Percentiles rank a stretch among this genome's conserved stretches.
These are phyloP conservation scores for Daedaleopsis nitida DNA, from an alignment of 768 basidiomycete genomes.

Conservation along the genomic window DNA sequence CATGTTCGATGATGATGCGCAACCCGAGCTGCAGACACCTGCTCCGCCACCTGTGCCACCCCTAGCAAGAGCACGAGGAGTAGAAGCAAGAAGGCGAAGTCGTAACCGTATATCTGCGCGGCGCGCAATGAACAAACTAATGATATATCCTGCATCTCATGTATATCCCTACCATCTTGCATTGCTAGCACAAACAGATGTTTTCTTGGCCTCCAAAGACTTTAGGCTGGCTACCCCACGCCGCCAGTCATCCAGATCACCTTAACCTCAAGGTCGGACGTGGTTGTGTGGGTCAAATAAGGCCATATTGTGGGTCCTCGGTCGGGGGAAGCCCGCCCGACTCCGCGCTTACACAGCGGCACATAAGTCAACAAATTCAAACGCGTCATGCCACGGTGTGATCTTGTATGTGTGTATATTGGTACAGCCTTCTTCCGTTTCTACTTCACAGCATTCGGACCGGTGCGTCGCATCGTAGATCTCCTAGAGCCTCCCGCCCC, in stretches of 20 bases:
- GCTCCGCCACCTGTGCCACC: slow-evolving; percentile 26
- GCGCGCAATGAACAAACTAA: background rate
- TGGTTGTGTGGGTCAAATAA: background rate
- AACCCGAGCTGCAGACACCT: slow-evolving; percentile 34
- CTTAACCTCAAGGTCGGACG: background rate
- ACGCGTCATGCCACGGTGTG: background rate
- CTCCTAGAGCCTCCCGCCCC: slow-evolving; percentile 38
- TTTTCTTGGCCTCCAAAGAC: background rate
- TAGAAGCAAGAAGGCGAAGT: slow-evolving; percentile 31
- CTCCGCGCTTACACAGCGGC: background rate
- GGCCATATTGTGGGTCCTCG: background rate
- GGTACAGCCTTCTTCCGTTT: slow-evolving; percentile 5
- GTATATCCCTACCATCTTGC: slow-evolving; percentile 17
- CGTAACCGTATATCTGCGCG: slow-evolving; percentile 8
- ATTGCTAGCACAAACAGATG: slow-evolving; percentile 12
- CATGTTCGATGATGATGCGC: slow-evolving; percentile 72
- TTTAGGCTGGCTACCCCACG: too few relatives aligned
- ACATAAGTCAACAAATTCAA: background rate
- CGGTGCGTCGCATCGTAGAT: too few relatives aligned
- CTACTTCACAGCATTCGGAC: background rate
- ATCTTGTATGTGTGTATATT: slow-evolving; percentile 7
- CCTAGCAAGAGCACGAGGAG: slow-evolving; percentile 51
- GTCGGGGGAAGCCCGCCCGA: too few relatives aligned
- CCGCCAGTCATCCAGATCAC: background rate
- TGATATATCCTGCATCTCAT: slow-evolving; percentile 14